These are phyloP conservation scores for Arachis hypogaea DNA, from an alignment of 306 rosid genomes.

Conservation along the genomic window DNA sequence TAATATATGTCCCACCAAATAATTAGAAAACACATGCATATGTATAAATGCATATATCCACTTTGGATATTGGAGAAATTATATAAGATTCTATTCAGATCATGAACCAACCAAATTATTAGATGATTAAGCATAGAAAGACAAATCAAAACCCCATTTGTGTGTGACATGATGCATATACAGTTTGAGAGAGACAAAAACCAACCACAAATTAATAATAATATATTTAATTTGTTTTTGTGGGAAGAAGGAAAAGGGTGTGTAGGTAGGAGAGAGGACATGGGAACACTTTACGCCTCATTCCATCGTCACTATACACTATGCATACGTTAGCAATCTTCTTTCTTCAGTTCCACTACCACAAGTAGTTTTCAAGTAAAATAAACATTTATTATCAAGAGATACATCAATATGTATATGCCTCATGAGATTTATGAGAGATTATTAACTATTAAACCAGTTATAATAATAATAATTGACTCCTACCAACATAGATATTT, in stretches of 20 bases:
- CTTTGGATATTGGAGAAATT: slow-evolving; percentile 41
- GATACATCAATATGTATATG: too few relatives aligned
- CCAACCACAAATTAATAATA: slow-evolving; percentile 12
- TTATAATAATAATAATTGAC: too few relatives aligned
- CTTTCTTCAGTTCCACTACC: background rate
- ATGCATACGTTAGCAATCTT: slow-evolving; percentile 23
- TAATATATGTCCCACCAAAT: slow-evolving; percentile 44
- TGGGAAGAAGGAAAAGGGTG: slow-evolving; percentile 34
- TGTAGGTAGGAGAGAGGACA: slow-evolving; percentile 53
- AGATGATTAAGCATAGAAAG: slow-evolving; percentile 47
- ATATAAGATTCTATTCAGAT: slow-evolving; percentile 27
- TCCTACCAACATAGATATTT: too few relatives aligned
- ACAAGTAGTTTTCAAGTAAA: background rate
- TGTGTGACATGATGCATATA: slow-evolving; percentile 23
- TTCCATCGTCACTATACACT: slow-evolving; percentile 11
- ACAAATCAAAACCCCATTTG: slow-evolving; percentile 42
- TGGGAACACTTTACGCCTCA: slow-evolving; percentile 57
- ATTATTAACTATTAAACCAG: too few relatives aligned
- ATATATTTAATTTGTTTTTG: slow-evolving; percentile 26
- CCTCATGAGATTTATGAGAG: too few relatives aligned
- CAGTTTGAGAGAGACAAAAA: slow-evolving; percentile 28
- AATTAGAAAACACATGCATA: slow-evolving; percentile 41
- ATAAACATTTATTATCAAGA: too few relatives aligned
- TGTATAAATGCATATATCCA: slow-evolving; percentile 25
- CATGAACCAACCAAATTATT: slow-evolving; percentile 44